Evolutionary conservation across 1,139 yeast genomes (phyloP).

Genomic region (Candida dubliniensis): DNA sequence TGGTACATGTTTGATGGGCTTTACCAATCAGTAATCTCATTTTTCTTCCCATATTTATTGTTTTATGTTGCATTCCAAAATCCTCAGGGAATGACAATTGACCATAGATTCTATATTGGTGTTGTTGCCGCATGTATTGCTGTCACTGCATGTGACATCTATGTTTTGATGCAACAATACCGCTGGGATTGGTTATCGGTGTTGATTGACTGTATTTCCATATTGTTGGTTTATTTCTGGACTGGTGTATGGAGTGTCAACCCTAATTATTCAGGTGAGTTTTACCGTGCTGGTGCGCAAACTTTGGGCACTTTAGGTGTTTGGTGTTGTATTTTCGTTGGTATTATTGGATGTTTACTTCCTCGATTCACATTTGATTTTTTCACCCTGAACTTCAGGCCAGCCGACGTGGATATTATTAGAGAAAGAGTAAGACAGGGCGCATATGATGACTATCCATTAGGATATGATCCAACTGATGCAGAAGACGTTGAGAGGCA

Average conservation of each 20-base stretch:
- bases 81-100: constrained; percentile 50
- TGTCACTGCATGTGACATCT: constrained; percentile 54
- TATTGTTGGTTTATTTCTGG: constrained; percentile 59
- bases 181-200: constrained; percentile 64
- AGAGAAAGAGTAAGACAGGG: constrained; percentile 51
- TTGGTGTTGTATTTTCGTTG: constrained; percentile 54
- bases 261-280: constrained; percentile 39
- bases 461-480: constrained; percentile 62
- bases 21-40: constrained; percentile 57
- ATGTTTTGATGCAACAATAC: constrained; percentile 53
- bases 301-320: constrained; percentile 51
- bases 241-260: constrained; percentile 60
- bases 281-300: constrained; percentile 57
- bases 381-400: constrained; percentile 45
- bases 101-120: constrained; percentile 61
- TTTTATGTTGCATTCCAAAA: constrained; percentile 47
- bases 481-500: constrained; percentile 44
- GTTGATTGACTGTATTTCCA: constrained; percentile 49
- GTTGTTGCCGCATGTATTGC: constrained; percentile 48
- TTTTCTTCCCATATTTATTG: constrained; percentile 55
- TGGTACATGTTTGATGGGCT: constrained; percentile 62
- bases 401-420: constrained; percentile 56
- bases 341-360: constrained; percentile 45
- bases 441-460: constrained; percentile 49
- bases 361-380: constrained; percentile 57